These are phyloP conservation scores for Amanita muscaria DNA, from an alignment of 768 basidiomycete genomes.

Conservation along the genomic window DNA sequence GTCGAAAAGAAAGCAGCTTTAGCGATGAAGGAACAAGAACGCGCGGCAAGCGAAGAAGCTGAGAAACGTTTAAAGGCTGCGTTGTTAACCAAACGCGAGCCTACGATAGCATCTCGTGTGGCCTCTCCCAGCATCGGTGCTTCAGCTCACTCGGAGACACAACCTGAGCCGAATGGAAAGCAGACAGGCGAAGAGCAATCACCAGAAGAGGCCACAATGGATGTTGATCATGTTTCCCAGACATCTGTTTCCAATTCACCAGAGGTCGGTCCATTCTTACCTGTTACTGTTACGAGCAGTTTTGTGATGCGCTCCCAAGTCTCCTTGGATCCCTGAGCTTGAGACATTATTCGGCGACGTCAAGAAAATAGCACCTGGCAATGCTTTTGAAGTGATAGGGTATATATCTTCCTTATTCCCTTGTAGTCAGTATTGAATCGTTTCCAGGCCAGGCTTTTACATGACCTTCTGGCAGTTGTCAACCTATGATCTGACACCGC, in stretches of 20 bases:
- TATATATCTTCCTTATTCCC: conserved; percentile 26
- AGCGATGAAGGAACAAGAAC: conserved; percentile 59
- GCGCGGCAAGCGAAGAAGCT: conserved; percentile 61
- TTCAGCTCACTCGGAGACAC: conserved; percentile 18
- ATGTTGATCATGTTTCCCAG: conserved; percentile 30
- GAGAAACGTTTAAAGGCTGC: conserved; percentile 79
- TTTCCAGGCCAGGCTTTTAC: conserved; percentile 78
- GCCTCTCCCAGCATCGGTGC: conserved; percentile 47
- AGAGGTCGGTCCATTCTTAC: conserved; percentile 27
- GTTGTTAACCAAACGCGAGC: conserved; percentile 70
- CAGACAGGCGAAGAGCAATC: conserved; percentile 16
- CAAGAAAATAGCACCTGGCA: conserved; percentile 59
- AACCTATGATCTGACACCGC: conserved; percentile 80
- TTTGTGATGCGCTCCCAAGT: conserved; percentile 26
- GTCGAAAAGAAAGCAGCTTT: conserved; percentile 45
- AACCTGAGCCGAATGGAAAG: conserved; percentile 18
- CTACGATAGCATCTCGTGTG: conserved; percentile 45
- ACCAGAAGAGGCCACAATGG: conserved; percentile 44
- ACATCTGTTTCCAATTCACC: conserved; percentile 20
- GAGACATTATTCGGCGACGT: conserved; percentile 68
- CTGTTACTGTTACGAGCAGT: neutral
- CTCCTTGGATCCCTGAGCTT: conserved; percentile 76
- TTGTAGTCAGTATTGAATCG: conserved; percentile 7
- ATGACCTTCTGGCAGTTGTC: conserved; percentile 96
- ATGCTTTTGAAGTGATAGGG: conserved; percentile 61